Conservation (phyloP, 75 land plant species). For the Pinus albicaulis region DNA sequence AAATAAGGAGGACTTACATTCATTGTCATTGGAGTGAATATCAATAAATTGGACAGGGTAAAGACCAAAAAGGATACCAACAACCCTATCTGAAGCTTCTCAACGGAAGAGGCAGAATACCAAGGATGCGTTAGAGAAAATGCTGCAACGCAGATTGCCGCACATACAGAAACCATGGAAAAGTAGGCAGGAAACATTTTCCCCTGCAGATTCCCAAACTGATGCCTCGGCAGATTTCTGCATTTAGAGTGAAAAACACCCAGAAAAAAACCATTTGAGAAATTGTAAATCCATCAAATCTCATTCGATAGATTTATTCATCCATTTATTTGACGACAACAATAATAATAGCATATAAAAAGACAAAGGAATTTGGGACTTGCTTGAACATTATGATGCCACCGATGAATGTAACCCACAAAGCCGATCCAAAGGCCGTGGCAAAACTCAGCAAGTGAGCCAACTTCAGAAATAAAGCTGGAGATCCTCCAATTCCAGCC, state of each 20-base stretch:
- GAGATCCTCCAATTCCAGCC: conserved; percentile 7
- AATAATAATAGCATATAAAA: background rate
- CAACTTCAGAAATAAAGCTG: conserved; percentile 32
- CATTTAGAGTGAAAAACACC: background rate
- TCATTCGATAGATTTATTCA: background rate
- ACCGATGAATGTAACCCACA: conserved; percentile 98
- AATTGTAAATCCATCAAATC: background rate
- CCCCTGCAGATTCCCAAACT: conserved; percentile 91
- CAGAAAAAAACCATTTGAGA: background rate
- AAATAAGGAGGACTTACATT: conserved; percentile 46
- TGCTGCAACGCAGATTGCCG: conserved; percentile 51
- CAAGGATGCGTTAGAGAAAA: conserved; percentile 80
- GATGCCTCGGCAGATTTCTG: conserved; percentile 93
- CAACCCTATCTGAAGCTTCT: conserved; percentile 69
- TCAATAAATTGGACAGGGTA: conserved; percentile 71
- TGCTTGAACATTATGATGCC: conserved; percentile 98
- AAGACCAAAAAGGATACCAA: conserved; percentile 53
- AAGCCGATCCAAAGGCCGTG: conserved; percentile 84
- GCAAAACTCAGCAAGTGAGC: conserved; percentile 77
- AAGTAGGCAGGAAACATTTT: conserved; percentile 97
- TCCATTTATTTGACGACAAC: background rate
- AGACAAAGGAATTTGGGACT: background rate
- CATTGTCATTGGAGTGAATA: conserved; percentile 89
- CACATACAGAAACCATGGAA: conserved; percentile 54
- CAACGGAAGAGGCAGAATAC: conserved; percentile 45